phyloP scores from a whole-genome alignment of 1,284 basidiomycete species.

The Ceratobasidium sp. region DNA sequence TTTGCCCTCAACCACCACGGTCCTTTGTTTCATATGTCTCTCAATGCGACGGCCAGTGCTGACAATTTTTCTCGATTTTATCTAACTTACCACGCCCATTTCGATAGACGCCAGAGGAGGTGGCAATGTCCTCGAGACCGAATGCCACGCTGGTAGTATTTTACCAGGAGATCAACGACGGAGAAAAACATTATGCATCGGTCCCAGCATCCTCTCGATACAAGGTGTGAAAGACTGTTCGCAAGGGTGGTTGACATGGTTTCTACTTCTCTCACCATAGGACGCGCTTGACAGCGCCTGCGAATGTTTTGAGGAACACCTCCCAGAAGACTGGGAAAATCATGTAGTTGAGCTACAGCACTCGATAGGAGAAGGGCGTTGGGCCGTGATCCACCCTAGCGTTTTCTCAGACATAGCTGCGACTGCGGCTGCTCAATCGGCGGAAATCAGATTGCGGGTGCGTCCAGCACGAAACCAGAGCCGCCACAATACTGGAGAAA shows the following conservation, averaged over 20 bases:
- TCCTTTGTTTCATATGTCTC: neutral
- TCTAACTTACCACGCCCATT: neutral
- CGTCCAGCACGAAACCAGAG: constrained; percentile 6
- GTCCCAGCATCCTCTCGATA: constrained; percentile 7
- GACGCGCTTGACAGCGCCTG: constrained; percentile 18
- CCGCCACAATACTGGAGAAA: neutral
- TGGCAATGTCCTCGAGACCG: neutral
- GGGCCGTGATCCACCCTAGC: constrained; percentile 27
- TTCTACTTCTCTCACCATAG: neutral
- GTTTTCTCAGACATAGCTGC: neutral
- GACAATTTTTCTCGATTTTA: neutral
- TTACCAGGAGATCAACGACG: neutral
- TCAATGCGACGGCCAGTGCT: neutral
- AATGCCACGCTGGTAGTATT: neutral
- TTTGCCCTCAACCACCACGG: neutral
- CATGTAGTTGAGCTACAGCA: constrained; percentile 25
- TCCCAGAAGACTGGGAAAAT: constrained; percentile 2
- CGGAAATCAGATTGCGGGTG: constrained; percentile 13
- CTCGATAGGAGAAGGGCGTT: constrained; percentile 21
- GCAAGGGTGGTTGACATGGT: neutral
- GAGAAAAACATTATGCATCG: constrained; percentile 18
- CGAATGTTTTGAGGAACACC: constrained; percentile 29
- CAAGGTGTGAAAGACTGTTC: neutral
- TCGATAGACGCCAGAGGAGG: constrained; percentile 1
- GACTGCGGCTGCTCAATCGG: neutral